Evolutionary conservation across 176 grass and related monocot genomes (phyloP), one percentile per base, ranked within the genome.

Genomic region (Triticum urartu): DNA sequence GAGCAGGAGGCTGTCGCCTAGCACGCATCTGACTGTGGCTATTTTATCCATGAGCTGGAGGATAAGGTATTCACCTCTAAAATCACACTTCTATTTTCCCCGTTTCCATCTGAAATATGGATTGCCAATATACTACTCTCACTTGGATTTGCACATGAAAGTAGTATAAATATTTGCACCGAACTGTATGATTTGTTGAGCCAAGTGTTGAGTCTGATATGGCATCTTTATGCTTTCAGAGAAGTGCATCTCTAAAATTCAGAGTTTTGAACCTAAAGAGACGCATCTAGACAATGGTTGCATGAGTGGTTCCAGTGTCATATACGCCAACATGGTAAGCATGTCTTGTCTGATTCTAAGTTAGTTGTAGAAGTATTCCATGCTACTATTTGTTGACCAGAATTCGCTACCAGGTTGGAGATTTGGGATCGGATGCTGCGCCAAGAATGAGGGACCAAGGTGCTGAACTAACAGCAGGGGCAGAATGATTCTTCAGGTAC

Each of bases 241-340:
- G 92, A 6, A 98, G 95, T 4, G 87, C 95, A 32, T 98, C 93
- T 45, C 81, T 95, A 77, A 98, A 98, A 78, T 98, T 98, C 83
- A 95, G 89, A 72, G 93, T 93, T 87, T 67, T 98, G 67, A 98
- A 98, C 83, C 87, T 89, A 40, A 95, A 95, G 78, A 91, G 93
- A 9, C 91, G 91, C 30, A 98, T 98, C 34, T 98, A 93, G 93
- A 98, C 93, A 64, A 98, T 98, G 95, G 91, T 98, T 28, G 95
- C 95, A 22, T 91, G 95, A 80, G 93, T 47, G 95, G 95, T 88
- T 93, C 93, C 33, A 98, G 95, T 83, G 95, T 98, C 86, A 98
- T 98, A 88, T 98, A 98, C 20, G 95, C 93, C 72, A 92, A 98
- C 76, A 98, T 92, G 5, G 95, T 98, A 91, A 83, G 87, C 77